Conservation (phyloP, 2,329 filamentous ascomycete species). For the Metarhizium sp. region DNA sequence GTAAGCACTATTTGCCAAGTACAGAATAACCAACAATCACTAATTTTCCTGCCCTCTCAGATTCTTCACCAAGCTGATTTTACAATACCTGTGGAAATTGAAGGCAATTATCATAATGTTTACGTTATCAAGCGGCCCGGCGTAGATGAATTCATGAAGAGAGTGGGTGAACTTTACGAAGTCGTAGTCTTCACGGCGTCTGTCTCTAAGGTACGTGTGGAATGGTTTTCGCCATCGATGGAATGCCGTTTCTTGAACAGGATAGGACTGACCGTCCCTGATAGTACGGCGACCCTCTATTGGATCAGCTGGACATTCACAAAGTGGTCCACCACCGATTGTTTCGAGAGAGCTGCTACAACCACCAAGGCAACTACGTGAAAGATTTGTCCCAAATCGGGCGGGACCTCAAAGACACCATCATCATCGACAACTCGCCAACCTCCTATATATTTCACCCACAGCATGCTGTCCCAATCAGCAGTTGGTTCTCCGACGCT, state of each 20-base stretch:
- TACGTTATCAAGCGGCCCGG: constrained; percentile 99
- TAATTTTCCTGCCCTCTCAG: constrained; percentile 34
- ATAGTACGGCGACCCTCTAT: constrained; percentile 88
- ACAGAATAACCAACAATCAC: not conserved
- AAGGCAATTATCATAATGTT: constrained; percentile 98
- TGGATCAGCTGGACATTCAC: constrained; percentile 96
- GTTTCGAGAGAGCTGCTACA: constrained; percentile 98
- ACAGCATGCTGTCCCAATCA: constrained; percentile 96
- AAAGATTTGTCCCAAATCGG: constrained; percentile 98
- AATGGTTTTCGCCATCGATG: not conserved
- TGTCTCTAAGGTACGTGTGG: constrained; percentile 71
- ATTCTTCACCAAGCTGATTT: constrained; percentile 97
- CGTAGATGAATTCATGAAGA: constrained; percentile 97
- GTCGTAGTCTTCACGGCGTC: constrained; percentile 98
- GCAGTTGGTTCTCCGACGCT: constrained; percentile 99
- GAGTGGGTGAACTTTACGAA: constrained; percentile 94
- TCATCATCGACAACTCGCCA: constrained; percentile 98
- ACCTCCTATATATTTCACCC: constrained; percentile 99
- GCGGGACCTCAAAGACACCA: constrained; percentile 90
- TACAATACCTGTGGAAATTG: constrained; percentile 97
- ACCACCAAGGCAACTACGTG: constrained; percentile 98
- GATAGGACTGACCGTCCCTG: constrained; percentile 7
- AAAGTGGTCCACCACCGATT: constrained; percentile 91
- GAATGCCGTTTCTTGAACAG: constrained; percentile 7
- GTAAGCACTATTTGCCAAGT: constrained; percentile 22